Evolutionary conservation across 2,329 filamentous ascomycete species (phyloP).

Genomic region (Sclerotinia subarctica): DNA sequence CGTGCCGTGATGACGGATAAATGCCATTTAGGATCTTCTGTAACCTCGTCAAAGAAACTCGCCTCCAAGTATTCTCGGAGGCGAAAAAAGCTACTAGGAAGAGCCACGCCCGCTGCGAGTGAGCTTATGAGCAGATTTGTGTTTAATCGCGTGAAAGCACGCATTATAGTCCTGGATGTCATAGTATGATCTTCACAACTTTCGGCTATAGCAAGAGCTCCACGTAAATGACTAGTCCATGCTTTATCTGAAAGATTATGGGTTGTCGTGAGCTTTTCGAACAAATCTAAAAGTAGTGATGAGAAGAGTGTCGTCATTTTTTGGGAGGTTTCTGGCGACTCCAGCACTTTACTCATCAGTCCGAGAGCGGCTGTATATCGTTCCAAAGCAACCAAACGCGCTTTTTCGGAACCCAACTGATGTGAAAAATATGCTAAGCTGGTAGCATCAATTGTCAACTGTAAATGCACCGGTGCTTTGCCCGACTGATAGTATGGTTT

Average conservation of each 20-base stretch:
- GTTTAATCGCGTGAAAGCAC: slow-evolving; percentile 13
- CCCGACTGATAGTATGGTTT: slow-evolving; percentile 4
- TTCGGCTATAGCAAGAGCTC: slow-evolving; percentile 37
- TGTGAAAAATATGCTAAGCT: slow-evolving; percentile 23
- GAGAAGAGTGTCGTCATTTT: slow-evolving; percentile 21
- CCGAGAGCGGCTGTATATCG: slow-evolving; percentile 17
- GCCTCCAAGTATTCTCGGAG: slow-evolving; percentile 16
- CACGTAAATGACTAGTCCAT: slow-evolving; percentile 42
- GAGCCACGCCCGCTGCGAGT: slow-evolving; percentile 10
- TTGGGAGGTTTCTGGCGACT: not conserved
- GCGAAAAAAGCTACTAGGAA: slow-evolving; percentile 14
- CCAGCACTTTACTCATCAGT: slow-evolving; percentile 17
- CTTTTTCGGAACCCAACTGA: slow-evolving; percentile 10
- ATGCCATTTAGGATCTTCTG: slow-evolving; percentile 14
- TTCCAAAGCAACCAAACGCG: slow-evolving; percentile 10
- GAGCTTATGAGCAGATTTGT: slow-evolving; percentile 20
- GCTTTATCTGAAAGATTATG: not conserved
- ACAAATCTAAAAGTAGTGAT: slow-evolving; percentile 23
- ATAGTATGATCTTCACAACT: slow-evolving; percentile 19
- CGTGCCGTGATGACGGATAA: slow-evolving; percentile 17
- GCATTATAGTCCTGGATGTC: not conserved
- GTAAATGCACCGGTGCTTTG: slow-evolving; percentile 5
- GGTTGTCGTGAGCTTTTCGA: slow-evolving; percentile 18
- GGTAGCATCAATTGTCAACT: slow-evolving; percentile 18
- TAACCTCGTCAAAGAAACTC: not conserved